A percentile compares a stretch with the other conserved stretches of the same genome.
Conservation (phyloP, 176 grass and related monocot genomes). For the Aegilops speltoides region DNA sequence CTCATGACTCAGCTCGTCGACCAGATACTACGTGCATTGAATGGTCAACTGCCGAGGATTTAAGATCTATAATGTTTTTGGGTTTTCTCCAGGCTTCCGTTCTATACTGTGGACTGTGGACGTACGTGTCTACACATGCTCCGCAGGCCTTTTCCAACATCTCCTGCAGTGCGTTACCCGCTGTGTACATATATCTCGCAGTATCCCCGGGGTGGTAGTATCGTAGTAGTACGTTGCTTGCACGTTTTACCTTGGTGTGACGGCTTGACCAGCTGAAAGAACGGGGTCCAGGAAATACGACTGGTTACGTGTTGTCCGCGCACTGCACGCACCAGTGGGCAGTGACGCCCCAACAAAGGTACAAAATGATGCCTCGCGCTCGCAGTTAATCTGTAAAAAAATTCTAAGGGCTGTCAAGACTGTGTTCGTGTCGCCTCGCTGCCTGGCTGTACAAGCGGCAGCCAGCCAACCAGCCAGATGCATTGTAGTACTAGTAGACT, state of each 20-base stretch:
- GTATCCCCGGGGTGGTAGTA: neutral
- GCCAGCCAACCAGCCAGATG: neutral
- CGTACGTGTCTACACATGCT: neutral
- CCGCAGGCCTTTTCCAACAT: neutral
- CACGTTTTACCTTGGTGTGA: neutral
- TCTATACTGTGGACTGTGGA: neutral
- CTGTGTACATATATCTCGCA: neutral
- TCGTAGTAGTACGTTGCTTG: neutral
- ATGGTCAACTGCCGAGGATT: neutral
- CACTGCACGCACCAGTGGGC: neutral
- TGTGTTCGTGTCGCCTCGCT: neutral
- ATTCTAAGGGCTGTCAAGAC: neutral
- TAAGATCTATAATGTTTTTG: too few relatives aligned
- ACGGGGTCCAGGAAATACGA: neutral
- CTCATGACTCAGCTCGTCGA: neutral
- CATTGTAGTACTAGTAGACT: neutral
- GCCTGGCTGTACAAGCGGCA: neutral
- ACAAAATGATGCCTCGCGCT: neutral
- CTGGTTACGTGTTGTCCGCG: neutral
- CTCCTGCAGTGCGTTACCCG: neutral
- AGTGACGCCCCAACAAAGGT: too few relatives aligned
- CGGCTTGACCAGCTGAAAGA: slow-evolving; percentile 12
- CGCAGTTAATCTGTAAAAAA: neutral
- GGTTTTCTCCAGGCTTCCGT: too few relatives aligned
- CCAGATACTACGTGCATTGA: neutral